phyloP scores from a whole-genome alignment of 805 yeast species.

The Candida michaelii region DNA sequence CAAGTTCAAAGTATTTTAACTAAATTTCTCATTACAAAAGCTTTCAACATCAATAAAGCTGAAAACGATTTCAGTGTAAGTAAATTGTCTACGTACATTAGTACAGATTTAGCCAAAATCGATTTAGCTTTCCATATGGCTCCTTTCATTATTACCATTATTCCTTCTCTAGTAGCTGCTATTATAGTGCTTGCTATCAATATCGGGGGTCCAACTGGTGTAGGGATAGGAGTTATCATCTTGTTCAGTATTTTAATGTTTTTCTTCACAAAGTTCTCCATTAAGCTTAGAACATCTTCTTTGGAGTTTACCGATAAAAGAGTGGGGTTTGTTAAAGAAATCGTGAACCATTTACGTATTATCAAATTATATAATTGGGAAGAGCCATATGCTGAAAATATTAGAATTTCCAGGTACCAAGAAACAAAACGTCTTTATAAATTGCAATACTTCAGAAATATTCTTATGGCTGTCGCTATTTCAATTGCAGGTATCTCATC shows the following conservation, averaged over 20 bases:
- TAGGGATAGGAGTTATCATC: constrained; percentile 61
- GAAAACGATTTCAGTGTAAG: constrained; percentile 64
- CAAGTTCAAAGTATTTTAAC: constrained; percentile 70
- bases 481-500: constrained; percentile 72
- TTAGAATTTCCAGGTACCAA: constrained; percentile 52
- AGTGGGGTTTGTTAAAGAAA: constrained; percentile 73
- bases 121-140: constrained; percentile 72
- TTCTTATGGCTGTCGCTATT: constrained; percentile 61
- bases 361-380: constrained; percentile 94
- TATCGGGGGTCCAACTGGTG: constrained; percentile 69
- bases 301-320: constrained; percentile 72
- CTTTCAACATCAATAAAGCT: constrained; percentile 60
- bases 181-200: constrained; percentile 63
- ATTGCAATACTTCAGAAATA: constrained; percentile 65
- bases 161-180: constrained; percentile 61
- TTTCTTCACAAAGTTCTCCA: constrained; percentile 48
- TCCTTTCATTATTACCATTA: constrained; percentile 62
- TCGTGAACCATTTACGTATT: constrained; percentile 71
- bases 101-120: constrained; percentile 78
- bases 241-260: constrained; percentile 51
- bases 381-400: constrained; percentile 60
- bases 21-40: constrained; percentile 66
- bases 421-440: constrained; percentile 63
- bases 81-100: constrained; percentile 70
- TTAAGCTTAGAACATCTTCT: constrained; percentile 54